phyloP scores from a whole-genome alignment of 768 basidiomycete genomes.

The Trametes cubensis region DNA sequence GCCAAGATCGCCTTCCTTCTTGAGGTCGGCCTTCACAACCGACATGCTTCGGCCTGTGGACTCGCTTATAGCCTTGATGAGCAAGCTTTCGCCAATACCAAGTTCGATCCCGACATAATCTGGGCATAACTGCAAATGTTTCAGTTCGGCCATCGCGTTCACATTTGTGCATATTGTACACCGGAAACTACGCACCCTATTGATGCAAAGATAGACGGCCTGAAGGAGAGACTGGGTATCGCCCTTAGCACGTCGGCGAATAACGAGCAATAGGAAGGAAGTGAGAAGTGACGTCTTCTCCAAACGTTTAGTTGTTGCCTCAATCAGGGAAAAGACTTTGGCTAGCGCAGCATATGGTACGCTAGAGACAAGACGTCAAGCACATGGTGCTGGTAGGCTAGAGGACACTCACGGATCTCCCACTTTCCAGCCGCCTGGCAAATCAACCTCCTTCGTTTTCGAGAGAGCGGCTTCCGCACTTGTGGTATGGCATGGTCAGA shows the following conservation, averaged over 20 bases:
- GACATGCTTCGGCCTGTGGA: slow-evolving; percentile 87
- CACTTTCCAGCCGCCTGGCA: slow-evolving; percentile 80
- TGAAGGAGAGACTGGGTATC: slow-evolving; percentile 80
- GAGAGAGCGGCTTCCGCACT: slow-evolving; percentile 74
- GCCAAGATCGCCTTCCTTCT: slow-evolving; percentile 94
- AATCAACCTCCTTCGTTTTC: slow-evolving; percentile 68
- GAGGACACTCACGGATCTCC: slow-evolving; percentile 73
- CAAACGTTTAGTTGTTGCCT: slow-evolving; percentile 91
- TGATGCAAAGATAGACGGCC: slow-evolving; percentile 94
- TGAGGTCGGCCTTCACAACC: slow-evolving; percentile 87
- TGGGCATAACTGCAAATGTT: slow-evolving; percentile 70
- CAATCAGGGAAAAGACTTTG: slow-evolving; percentile 85
- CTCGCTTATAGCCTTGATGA: slow-evolving; percentile 94
- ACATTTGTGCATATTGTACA: too few relatives aligned
- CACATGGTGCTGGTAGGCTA: neutral
- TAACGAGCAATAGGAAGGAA: slow-evolving; percentile 85
- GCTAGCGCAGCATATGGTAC: slow-evolving; percentile 96
- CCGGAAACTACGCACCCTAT: slow-evolving; percentile 63
- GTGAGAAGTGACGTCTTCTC: slow-evolving; percentile 92
- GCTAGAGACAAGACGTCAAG: slow-evolving; percentile 41
- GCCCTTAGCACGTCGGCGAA: slow-evolving; percentile 77
- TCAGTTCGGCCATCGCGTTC: neutral
- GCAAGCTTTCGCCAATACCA: slow-evolving; percentile 92
- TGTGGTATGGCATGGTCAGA: neutral
- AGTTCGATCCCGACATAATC: slow-evolving; percentile 95